Conservation (phyloP, 1,284 basidiomycete genomes). For the Coniophora puteana region DNA sequence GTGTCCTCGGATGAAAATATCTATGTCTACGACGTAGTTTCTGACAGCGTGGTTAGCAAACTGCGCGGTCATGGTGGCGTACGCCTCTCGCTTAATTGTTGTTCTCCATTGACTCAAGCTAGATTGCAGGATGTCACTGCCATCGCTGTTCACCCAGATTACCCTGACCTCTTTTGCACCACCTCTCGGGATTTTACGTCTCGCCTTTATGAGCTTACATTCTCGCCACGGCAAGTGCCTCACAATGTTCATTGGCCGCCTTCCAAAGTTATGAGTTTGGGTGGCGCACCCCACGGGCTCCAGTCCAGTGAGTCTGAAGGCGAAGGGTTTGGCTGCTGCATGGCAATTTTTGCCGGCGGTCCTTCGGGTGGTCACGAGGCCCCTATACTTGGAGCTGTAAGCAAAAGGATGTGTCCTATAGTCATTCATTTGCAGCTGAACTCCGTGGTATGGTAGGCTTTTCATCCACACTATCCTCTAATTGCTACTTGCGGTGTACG, state of each 20-base stretch:
- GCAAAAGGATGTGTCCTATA: slow-evolving; percentile 17
- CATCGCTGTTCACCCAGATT: slow-evolving; percentile 55
- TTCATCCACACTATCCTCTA: slow-evolving; percentile 56
- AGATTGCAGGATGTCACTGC: slow-evolving; percentile 58
- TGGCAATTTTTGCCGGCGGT: slow-evolving; percentile 60
- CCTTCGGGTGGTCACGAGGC: slow-evolving; percentile 68
- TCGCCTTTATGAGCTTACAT: slow-evolving; percentile 59
- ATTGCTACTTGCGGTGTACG: slow-evolving; percentile 73
- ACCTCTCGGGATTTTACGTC: slow-evolving; percentile 66
- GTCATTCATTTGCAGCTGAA: neutral
- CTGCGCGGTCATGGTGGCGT: slow-evolving; percentile 71
- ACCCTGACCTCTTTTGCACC: slow-evolving; percentile 58
- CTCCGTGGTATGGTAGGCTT: slow-evolving; percentile 44
- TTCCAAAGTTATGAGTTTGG: slow-evolving; percentile 41
- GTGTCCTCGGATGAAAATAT: slow-evolving; percentile 48
- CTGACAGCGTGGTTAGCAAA: slow-evolving; percentile 36
- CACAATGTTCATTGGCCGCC: slow-evolving; percentile 62
- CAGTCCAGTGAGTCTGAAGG: slow-evolving; percentile 58
- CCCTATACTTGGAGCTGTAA: slow-evolving; percentile 61
- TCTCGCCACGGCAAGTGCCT: slow-evolving; percentile 29
- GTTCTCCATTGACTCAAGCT: slow-evolving; percentile 6
- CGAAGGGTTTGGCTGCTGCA: slow-evolving; percentile 55
- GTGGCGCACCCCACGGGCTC: slow-evolving; percentile 67
- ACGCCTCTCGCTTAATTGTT: slow-evolving; percentile 19
- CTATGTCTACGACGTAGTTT: slow-evolving; percentile 46